These are phyloP conservation scores for Porcisia hertigi DNA, from an alignment of 208 protist genomes.

Conservation along the genomic window DNA sequence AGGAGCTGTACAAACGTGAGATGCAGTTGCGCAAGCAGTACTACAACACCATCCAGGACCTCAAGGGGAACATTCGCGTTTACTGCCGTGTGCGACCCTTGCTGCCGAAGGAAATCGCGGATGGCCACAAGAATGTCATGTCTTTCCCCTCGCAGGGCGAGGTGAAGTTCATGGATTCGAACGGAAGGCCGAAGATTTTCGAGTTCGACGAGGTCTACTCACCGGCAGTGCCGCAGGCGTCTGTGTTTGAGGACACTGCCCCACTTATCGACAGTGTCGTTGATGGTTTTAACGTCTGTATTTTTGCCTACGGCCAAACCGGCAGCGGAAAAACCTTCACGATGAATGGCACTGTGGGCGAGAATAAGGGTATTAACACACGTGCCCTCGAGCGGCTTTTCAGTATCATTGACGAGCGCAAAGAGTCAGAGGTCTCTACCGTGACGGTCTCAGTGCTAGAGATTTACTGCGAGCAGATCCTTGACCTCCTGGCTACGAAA, in stretches of 20 bases:
- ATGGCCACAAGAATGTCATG: conserved; percentile 79
- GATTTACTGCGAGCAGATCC: conserved; percentile 92
- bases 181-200: conserved; percentile 84
- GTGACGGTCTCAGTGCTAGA: conserved; percentile 88
- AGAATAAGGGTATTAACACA: conserved; percentile 88
- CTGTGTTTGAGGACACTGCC: conserved; percentile 92
- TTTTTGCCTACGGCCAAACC: conserved; percentile 95
- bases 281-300: conserved; percentile 94
- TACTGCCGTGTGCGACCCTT: conserved; percentile 93
- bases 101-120: conserved; percentile 74
- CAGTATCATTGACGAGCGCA: conserved; percentile 87
- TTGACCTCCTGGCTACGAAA: conserved; percentile 79
- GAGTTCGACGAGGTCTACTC: conserved; percentile 93
- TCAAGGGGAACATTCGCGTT: conserved; percentile 95
- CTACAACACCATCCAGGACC: conserved; percentile 93
- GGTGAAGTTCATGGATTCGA: conserved; percentile 76
- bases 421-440: conserved; percentile 81
- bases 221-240: conserved; percentile 67
- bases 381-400: conserved; percentile 89
- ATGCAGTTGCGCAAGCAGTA: conserved; percentile 93
- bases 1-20: conserved; percentile 91
- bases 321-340: conserved; percentile 92
- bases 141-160: conserved; percentile 79
- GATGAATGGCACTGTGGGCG: conserved; percentile 81
- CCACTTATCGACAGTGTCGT: conserved; percentile 94